Evolutionary conservation across 805 yeast genomes (phyloP).

Genomic region (Brettanomyces nanus): DNA sequence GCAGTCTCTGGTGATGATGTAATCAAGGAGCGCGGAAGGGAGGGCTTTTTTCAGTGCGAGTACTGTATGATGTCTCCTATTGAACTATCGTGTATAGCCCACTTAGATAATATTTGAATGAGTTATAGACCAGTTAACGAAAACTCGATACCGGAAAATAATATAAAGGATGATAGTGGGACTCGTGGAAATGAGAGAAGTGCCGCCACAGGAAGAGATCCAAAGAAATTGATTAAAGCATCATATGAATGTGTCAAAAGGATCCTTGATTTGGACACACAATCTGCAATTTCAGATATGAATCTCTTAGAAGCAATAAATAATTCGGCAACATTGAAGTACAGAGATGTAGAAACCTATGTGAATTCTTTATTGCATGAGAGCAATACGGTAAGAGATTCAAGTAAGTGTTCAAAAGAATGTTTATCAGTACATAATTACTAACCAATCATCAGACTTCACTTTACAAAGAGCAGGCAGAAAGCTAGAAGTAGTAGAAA

Average conservation of each 20-base stretch:
- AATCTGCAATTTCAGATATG: slow-evolving; percentile 31
- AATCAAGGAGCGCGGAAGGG: too few species aligned
- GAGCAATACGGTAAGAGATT: neutral
- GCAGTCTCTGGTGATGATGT: too few species aligned
- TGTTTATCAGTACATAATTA: neutral
- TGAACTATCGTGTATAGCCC: too few species aligned
- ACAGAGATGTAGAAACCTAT: slow-evolving; percentile 37
- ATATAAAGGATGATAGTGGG: neutral
- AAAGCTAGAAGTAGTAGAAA: slow-evolving; percentile 25
- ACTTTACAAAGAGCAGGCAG: slow-evolving; percentile 5
- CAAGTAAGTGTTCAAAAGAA: slow-evolving; percentile 1
- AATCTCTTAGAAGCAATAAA: slow-evolving; percentile 46
- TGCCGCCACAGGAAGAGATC: too few species aligned
- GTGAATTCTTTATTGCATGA: slow-evolving; percentile 17
- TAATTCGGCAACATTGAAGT: slow-evolving; percentile 49
- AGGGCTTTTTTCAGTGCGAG: too few species aligned
- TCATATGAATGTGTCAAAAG: slow-evolving; percentile 25
- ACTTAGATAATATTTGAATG: too few species aligned
- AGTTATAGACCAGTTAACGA: too few species aligned
- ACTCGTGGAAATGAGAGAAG: too few species aligned
- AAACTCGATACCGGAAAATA: too few species aligned
- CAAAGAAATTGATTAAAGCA: slow-evolving; percentile 18
- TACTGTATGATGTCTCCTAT: too few species aligned
- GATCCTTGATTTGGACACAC: slow-evolving; percentile 27
- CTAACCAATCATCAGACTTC: slow-evolving; percentile 3